Conservation (phyloP, 768 basidiomycete genomes). For the Mycena polygramma region DNA sequence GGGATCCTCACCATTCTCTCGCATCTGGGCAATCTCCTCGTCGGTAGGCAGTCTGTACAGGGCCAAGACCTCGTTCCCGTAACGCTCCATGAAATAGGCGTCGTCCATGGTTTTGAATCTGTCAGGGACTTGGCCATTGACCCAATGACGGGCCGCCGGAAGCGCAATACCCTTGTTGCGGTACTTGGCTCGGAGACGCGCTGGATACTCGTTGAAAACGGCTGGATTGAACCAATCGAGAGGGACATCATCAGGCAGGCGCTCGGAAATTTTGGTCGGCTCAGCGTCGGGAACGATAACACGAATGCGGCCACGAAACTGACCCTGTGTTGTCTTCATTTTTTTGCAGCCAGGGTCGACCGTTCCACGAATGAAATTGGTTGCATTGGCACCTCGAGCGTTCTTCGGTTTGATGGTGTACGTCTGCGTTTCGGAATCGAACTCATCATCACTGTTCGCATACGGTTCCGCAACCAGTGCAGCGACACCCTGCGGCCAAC, state of each 20-base stretch:
- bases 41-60: not conserved
- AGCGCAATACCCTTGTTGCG: constrained; percentile 7
- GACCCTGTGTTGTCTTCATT: too few relatives aligned
- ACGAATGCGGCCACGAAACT: too few relatives aligned
- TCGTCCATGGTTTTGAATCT: not conserved
- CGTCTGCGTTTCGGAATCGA: not conserved
- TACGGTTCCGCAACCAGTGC: not conserved
- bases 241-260: not conserved
- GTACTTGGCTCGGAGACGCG: not conserved
- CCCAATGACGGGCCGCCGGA: not conserved
- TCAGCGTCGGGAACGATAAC: not conserved
- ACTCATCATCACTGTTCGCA: not conserved
- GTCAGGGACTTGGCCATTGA: not conserved
- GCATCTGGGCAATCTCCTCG: not conserved
- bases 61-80: not conserved
- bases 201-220: not conserved
- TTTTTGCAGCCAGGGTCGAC: too few relatives aligned
- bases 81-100: not conserved
- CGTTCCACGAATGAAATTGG: not conserved
- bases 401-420: not conserved
- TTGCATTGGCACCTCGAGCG: not conserved
- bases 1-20: not conserved
- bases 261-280: not conserved
- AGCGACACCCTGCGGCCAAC: not conserved
- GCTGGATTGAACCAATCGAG: not conserved